Conservation (phyloP, 805 yeast species). For the Nakazawaea molendinolei region DNA sequence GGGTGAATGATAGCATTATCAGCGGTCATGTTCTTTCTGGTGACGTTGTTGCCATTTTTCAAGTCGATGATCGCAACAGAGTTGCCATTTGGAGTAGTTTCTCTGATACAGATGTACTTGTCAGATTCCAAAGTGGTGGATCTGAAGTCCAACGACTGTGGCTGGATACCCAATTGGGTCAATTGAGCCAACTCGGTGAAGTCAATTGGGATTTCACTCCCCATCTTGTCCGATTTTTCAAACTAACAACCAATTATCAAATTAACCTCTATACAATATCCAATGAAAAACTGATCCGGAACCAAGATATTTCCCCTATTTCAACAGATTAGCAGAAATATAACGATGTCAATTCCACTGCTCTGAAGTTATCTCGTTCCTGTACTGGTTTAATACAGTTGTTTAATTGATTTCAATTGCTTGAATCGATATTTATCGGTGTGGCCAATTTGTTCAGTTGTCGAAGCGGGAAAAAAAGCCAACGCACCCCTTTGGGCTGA, state of each 20-base stretch:
- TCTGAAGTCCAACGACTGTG: constrained; percentile 80
- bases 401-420: no score
- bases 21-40: constrained; percentile 91
- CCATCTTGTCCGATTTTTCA: constrained; percentile 5
- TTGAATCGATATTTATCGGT: no score
- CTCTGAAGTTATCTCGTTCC: no score
- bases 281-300: no score
- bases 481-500: no score
- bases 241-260: not conserved
- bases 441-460: no score
- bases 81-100: constrained; percentile 56
- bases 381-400: no score
- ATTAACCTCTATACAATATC: no score
- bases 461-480: no score
- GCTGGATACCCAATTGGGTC: constrained; percentile 79
- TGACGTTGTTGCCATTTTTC: constrained; percentile 68
- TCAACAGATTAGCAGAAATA: no score
- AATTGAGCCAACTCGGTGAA: constrained; percentile 92
- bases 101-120: constrained; percentile 79
- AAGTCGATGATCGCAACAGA: constrained; percentile 93
- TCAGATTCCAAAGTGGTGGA: constrained; percentile 94
- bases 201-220: constrained; percentile 82
- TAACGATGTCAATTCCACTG: no score
- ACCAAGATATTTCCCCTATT: no score
- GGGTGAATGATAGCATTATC: constrained; percentile 98